Evolutionary conservation across 148 eudicot genomes (phyloP), one percentile per base, ranked within the genome.

Genomic region (Bassia scoparia): DNA sequence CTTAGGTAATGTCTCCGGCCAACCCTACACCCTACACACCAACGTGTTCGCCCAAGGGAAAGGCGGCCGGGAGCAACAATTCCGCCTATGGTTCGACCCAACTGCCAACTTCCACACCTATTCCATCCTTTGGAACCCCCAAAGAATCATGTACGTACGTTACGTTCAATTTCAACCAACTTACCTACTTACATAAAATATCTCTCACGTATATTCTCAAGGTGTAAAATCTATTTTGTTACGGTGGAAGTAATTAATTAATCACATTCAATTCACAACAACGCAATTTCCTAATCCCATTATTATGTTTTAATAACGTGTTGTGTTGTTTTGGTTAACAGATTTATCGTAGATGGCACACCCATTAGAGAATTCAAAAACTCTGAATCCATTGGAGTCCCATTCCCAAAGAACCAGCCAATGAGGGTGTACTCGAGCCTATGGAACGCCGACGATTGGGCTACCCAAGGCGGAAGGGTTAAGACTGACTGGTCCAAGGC

Each of bases 371-470:
- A 63, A 43, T 77, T 78, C 81, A 77, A 73, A 66, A 81, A 81
- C 68, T 18, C 61, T 54, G 62, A 71, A 60, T 58, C 81, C 21
- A 55, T 46, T 14, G 84, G 81, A 52, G 63, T 81, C n/a, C 34
- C 81, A 31, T 81, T 69, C 69, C 81, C 81, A 13, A 78, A 74
- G 65, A 71, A 12, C 26, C 84, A 74, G 23, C 53, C 84, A 50
- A 81, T 81, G 84, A 78, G 63, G 61, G 41, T 78, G 2, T 78
- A 81, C 81, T 65, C 81, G 30, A 81, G 81, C 52, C 56, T 81
- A 23, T 81, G 84, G 84, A 72, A 78, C 16, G 84, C 81, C 0
- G 79, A 80, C 4, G 76, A 80, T 5, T 80, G 82, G 82, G 82
- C 82, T 29, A 80, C 82, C 5, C 82, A 80, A 75, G 82, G 82